Evolutionary conservation across 441 rosid genomes (phyloP), one percentile per base, ranked within the genome.

Genomic region (Dalechampia spathulata): DNA sequence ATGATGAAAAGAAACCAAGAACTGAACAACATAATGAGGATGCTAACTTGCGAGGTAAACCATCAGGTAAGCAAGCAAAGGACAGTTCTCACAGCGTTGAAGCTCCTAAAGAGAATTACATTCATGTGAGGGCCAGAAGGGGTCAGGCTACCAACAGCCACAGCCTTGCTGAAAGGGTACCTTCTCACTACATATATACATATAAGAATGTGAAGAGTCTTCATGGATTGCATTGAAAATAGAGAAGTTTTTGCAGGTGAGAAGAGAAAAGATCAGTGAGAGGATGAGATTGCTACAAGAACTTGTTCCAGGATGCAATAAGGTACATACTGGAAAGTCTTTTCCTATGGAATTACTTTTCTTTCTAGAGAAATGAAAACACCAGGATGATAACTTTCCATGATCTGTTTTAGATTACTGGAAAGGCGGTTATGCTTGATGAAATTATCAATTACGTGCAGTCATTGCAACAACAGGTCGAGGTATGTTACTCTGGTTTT

Each of bases 101-200:
- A 67, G 84, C 78, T 55, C 72, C 83, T 1, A 83, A 83, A 67
- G 95, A 86, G 30, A 71, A 78, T 72, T 91, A 88, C 69, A 80
- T 86, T 71, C 98, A 86, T 65, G 76, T 88, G 75, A 85, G 98
- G 67, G 98, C 98, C 50, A 76, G 88, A 72, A 79, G 95, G 66
- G 98, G 96, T 64, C 93, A 84, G 61, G 96, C 98, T 60, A 88
- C 98, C 55, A 88, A 88, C 69, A 86, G 96, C 71, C 96, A 92
- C 68, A 92, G 94, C 73, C 90, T 92, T 53, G 96, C 96, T 25
- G 95, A 92, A 71, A 86, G 96, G 84, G 99, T 89, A 82, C 50
- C 15, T 60, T 47, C 45, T 53, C 30, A 8, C 22, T 28, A 28
- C 16, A 15, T 4, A 21, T 41, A 48, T 52, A 8, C 20, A 27